phyloP scores from a whole-genome alignment of 2,329 filamentous ascomycete genomes.

The Epichloe coenophiala region DNA sequence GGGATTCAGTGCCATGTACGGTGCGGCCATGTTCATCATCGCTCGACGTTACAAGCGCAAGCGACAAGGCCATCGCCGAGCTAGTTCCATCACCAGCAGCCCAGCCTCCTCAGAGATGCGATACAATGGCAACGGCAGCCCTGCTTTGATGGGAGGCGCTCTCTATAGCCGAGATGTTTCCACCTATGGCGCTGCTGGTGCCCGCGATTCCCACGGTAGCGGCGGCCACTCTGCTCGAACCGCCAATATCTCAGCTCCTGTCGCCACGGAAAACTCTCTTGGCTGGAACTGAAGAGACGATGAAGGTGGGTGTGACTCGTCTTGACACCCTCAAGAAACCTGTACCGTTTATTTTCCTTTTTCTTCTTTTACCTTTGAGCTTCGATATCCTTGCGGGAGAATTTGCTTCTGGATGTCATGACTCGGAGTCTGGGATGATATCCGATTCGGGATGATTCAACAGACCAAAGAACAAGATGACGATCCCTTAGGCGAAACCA shows the following conservation, averaged over 20 bases:
- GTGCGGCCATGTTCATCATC: constrained; percentile 86
- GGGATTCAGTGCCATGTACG: constrained; percentile 71
- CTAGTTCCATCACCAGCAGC: constrained; percentile 54
- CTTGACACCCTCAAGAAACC: constrained; percentile 4
- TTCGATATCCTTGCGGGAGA: constrained; percentile 22
- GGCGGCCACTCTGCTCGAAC: constrained; percentile 43
- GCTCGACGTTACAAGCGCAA: constrained; percentile 83
- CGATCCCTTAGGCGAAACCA: background rate
- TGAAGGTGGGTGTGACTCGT: background rate
- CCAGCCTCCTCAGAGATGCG: constrained; percentile 37
- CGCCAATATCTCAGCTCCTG: constrained; percentile 69
- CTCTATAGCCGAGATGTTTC: constrained; percentile 43
- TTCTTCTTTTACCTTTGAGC: constrained; percentile 3
- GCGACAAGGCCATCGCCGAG: constrained; percentile 61
- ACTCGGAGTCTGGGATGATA: background rate
- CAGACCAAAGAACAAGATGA: background rate
- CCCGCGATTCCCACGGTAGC: constrained; percentile 50
- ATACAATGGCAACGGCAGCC: constrained; percentile 35
- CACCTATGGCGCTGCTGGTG: constrained; percentile 35
- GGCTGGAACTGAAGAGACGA: constrained; percentile 65
- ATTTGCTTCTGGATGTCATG: constrained; percentile 4
- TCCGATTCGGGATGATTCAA: background rate
- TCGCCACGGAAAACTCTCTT: constrained; percentile 87
- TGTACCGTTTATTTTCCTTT: constrained; percentile 12
- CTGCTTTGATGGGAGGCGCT: constrained; percentile 58